Evolutionary conservation across 73 alveolate species (phyloP).

Genomic region (Stentor roeselii): DNA sequence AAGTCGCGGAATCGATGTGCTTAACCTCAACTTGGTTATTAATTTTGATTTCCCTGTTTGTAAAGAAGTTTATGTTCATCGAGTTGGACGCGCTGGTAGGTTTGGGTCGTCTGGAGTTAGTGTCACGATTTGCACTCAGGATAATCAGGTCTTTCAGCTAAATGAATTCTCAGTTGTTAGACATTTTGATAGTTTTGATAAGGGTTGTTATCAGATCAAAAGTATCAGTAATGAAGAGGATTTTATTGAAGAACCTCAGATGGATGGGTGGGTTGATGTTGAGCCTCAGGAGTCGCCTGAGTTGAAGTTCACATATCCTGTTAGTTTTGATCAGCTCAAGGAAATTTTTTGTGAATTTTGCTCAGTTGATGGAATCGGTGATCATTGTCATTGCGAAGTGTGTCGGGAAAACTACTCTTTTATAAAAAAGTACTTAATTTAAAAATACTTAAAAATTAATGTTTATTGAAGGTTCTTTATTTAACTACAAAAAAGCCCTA

Average conservation of each 20-base stretch:
- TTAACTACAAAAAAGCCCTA: too few species aligned
- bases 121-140: constrained; percentile 26
- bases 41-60: constrained; percentile 94
- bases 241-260: neutral
- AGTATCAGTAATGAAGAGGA: neutral
- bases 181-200: neutral
- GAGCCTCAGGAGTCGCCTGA: neutral
- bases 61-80: constrained; percentile 91
- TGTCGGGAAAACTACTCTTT: neutral
- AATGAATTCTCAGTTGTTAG: neutral
- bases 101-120: constrained; percentile 86
- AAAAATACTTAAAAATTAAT: too few species aligned
- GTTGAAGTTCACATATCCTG: neutral
- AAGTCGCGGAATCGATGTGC: constrained; percentile 97
- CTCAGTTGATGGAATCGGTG: neutral
- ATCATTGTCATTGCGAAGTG: constrained; percentile 8
- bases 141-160: neutral
- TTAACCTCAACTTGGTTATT: constrained; percentile 89
- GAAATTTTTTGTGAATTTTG: neutral
- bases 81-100: constrained; percentile 98
- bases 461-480: too few species aligned
- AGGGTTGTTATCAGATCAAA: neutral
- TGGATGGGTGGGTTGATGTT: constrained; percentile 23
- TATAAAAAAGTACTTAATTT: neutral
- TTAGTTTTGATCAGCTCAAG: neutral